Evolutionary conservation across 352 stramenopile genomes (phyloP).

Genomic region (Pythium monospermum): DNA sequence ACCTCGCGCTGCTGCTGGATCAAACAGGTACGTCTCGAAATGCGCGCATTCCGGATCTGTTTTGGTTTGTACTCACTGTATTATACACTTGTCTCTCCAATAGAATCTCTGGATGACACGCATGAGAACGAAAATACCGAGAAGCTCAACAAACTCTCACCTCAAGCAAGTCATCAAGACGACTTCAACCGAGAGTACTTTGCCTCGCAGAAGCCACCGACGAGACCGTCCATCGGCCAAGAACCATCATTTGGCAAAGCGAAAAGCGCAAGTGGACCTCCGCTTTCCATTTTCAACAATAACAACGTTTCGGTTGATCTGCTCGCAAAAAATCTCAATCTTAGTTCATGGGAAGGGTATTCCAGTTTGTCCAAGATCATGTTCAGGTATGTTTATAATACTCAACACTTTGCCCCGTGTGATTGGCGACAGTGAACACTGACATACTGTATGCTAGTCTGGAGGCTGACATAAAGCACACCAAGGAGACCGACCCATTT

Average conservation of each 20-base stretch:
- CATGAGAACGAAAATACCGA: conserved; percentile 1
- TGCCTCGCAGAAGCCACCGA: not conserved
- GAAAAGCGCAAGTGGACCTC: not conserved
- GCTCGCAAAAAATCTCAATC: conserved; percentile 35
- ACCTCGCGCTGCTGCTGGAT: conserved; percentile 57
- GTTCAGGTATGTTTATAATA: conserved; percentile 48
- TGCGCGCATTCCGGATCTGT: not conserved
- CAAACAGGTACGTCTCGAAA: conserved; percentile 18
- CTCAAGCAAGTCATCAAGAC: not conserved
- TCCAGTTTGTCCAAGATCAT: conserved; percentile 69
- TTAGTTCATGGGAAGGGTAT: conserved; percentile 65
- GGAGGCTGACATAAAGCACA: conserved; percentile 22
- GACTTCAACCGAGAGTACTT: not conserved
- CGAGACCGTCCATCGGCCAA: not conserved
- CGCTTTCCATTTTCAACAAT: no score
- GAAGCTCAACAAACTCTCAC: conserved; percentile 7
- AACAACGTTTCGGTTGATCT: conserved; percentile 24
- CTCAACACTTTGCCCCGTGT: not conserved
- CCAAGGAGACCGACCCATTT: not conserved
- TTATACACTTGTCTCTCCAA: no score
- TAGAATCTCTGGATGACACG: conserved; percentile 11
- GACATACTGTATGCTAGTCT: conserved; percentile 11
- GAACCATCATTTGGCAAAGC: not conserved
- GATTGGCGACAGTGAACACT: no score
- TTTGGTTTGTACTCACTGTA: not conserved